Percentiles rank a stretch among this genome's conserved stretches.
Evolutionary conservation across 805 yeast species (phyloP).

Genomic region (Wickerhamiella cacticola): DNA sequence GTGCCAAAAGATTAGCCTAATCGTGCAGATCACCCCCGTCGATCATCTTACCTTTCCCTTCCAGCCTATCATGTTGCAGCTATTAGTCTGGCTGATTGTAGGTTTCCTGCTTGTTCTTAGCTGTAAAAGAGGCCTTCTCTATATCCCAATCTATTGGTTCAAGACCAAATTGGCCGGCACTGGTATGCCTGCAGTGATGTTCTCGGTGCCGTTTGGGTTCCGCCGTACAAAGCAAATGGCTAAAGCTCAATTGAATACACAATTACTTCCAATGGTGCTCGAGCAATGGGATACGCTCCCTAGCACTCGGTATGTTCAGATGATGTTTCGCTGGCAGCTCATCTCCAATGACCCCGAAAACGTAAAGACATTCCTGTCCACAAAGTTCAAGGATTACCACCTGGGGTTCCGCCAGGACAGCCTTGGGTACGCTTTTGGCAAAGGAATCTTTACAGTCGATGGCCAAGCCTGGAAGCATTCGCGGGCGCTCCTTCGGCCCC

Average conservation of each 20-base stretch:
- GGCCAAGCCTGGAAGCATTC: slow-evolving; percentile 30
- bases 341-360: slow-evolving; percentile 28
- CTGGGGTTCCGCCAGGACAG: slow-evolving; percentile 25
- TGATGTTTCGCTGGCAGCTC: slow-evolving; percentile 9
- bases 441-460: slow-evolving; percentile 29
- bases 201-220: background rate
- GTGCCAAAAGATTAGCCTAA: no score
- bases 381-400: slow-evolving; percentile 26
- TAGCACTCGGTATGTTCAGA: slow-evolving; percentile 4
- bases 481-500: slow-evolving; percentile 29
- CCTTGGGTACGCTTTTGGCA: slow-evolving; percentile 25
- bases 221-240: background rate
- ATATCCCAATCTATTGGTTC: slow-evolving; percentile 1
- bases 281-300: background rate
- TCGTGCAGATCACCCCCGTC: no score
- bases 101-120: background rate
- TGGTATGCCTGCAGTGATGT: background rate
- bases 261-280: background rate
- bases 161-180: slow-evolving; percentile 1
- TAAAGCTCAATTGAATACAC: background rate
- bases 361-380: slow-evolving; percentile 27
- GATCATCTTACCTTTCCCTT: no score
- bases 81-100: background rate
- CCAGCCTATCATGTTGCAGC: slow-evolving; percentile 3
- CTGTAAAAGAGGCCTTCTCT: background rate